These are phyloP conservation scores for Chrysoporthe puriensis DNA, from an alignment of 2,329 filamentous ascomycete genomes.

Conservation along the genomic window DNA sequence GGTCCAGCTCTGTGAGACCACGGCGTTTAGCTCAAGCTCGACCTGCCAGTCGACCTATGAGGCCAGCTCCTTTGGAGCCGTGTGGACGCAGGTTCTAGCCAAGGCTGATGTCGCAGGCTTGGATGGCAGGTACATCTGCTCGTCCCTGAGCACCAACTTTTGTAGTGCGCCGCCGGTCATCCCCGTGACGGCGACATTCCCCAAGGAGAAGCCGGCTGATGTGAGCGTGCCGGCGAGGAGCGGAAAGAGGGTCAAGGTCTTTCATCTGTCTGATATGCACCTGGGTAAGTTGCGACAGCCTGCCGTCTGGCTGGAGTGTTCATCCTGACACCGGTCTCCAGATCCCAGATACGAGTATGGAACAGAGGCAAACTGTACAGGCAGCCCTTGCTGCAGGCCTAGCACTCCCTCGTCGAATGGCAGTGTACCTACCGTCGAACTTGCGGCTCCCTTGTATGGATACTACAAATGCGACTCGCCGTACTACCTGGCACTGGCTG, in stretches of 20 bases:
- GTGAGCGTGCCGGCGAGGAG: slow-evolving; percentile 48
- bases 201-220: slow-evolving; percentile 57
- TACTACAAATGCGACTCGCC: slow-evolving; percentile 61
- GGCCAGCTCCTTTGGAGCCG: slow-evolving; percentile 52
- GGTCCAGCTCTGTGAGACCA: slow-evolving; percentile 53
- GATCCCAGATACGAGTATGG: slow-evolving; percentile 57
- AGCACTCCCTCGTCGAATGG: slow-evolving; percentile 40
- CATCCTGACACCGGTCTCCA: neutral
- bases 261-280: slow-evolving; percentile 60
- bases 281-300: slow-evolving; percentile 37
- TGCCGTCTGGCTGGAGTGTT: neutral
- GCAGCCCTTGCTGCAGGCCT: slow-evolving; percentile 55
- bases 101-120: slow-evolving; percentile 55
- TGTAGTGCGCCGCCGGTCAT: slow-evolving; percentile 51
- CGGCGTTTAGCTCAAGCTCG: slow-evolving; percentile 48
- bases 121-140: slow-evolving; percentile 62
- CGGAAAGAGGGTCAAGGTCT: slow-evolving; percentile 57
- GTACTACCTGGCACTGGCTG: slow-evolving; percentile 59
- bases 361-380: slow-evolving; percentile 57
- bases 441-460: slow-evolving; percentile 58
- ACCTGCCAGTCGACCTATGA: slow-evolving; percentile 53
- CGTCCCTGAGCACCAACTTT: slow-evolving; percentile 49
- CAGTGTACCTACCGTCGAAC: slow-evolving; percentile 43
- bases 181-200: slow-evolving; percentile 53
- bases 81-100: slow-evolving; percentile 61